Base-by-base conservation (phyloP, 108 stramenopile species). In the Pseudonitzschia multiseries region DNA sequence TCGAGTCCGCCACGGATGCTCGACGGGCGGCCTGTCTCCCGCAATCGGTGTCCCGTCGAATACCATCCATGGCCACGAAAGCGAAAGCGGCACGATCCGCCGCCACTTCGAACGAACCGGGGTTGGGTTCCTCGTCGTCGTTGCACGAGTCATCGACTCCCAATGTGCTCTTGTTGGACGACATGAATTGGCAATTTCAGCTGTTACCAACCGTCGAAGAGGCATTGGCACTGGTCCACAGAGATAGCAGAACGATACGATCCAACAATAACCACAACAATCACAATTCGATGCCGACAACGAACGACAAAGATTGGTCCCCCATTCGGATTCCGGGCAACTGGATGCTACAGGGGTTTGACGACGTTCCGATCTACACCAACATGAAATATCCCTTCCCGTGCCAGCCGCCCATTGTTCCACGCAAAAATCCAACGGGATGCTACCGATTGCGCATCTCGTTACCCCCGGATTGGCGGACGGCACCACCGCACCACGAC, bases 341-440 rank as follows among this genome's bases (percentile, higher is more conserved):
- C 69, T 87, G 86, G 86, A 87, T 79, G 77, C 65, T 83, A 6
- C 77, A 78, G 31, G 82, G 76, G 4, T 57, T 72, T 40, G 41
- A 69, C 41, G 80, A 87, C 53, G 68, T 65, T 52, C 83, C 83
- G 21, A 81, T 87, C 17, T 87, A 87, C 51, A 87, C 86, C 43
- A 87, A 87, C 53, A 66, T 74, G 56, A 81, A 81, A 65, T 87
- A 87, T 61, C 86, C 86, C 1, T 82, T 79, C 57, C 83, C 86
- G 8, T 76, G 77, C 41, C 68, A 72, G 15, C 80, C 83, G n/a
- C 82, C 86, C 12, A n/a, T 83, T 48, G 82, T 81, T 70, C 71
- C 89, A 77, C 10, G 13, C 57, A 24, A 83, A 3, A 96, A 97
- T 81, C 94, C 96, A 0, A 89, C 92, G 20, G 96, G 94, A 1